Percentiles rank a stretch among this genome's conserved stretches.
Evolutionary conservation across 345 rosid species (phyloP).

Genomic region (Fremontodendron californicum): DNA sequence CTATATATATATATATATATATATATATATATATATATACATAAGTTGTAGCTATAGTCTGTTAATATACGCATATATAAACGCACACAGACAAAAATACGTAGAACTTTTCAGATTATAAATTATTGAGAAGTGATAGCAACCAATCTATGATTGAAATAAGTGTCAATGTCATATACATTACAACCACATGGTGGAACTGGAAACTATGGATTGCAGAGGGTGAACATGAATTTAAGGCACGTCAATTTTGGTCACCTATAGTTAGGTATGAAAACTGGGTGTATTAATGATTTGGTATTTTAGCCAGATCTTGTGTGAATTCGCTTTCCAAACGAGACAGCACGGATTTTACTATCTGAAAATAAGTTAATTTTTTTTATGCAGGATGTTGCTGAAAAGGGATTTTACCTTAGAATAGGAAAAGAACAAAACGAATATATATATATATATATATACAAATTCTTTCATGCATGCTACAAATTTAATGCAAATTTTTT

Average conservation of each 20-base stretch:
- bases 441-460: not conserved
- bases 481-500: not conserved
- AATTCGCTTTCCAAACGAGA: not conserved
- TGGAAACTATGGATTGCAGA: not conserved
- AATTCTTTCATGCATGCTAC: not conserved
- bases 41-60: no score
- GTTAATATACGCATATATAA: no score
- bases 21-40: no score
- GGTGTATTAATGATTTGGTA: not conserved
- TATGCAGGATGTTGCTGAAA: not conserved
- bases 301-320: not conserved
- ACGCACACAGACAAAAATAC: no score
- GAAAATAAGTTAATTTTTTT: not conserved
- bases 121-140: not conserved
- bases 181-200: not conserved
- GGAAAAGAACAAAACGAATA: not conserved
- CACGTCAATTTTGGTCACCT: slow-evolving; percentile 4
- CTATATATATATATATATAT: no score
- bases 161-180: not conserved
- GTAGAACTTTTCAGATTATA: not conserved
- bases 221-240: slow-evolving; percentile 9
- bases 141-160: not conserved
- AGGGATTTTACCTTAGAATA: not conserved
- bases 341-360: not conserved
- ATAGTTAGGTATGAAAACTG: slow-evolving; percentile 2